phyloP scores from a whole-genome alignment of 108 stramenopile species.

The Pelagomonas calceolata region DNA sequence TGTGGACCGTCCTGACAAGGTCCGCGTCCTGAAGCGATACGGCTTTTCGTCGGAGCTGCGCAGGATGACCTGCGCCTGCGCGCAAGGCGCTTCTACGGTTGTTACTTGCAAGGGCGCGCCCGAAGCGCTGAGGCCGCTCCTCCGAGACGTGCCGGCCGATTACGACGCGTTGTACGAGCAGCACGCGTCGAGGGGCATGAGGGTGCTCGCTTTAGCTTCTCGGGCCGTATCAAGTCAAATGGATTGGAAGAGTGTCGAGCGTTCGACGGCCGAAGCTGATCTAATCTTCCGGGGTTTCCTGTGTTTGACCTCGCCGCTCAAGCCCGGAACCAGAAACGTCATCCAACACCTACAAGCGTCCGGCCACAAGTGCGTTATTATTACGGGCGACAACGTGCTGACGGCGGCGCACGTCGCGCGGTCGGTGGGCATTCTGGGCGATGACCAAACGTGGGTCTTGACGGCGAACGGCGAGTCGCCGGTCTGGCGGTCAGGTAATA shows the following conservation, averaged over 20 bases:
- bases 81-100: not conserved
- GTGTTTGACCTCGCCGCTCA: slow-evolving; percentile 82
- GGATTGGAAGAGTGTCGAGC: not conserved
- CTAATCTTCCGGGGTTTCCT: slow-evolving; percentile 82
- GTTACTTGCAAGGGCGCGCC: slow-evolving; percentile 84
- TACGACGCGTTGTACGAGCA: slow-evolving; percentile 58
- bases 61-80: slow-evolving; percentile 67
- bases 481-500: not conserved
- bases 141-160: slow-evolving; percentile 49
- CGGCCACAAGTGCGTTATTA: slow-evolving; percentile 62
- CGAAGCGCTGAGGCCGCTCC: slow-evolving; percentile 60
- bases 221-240: slow-evolving; percentile 9
- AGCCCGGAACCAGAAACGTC: slow-evolving; percentile 70
- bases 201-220: slow-evolving; percentile 71
- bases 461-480: not conserved
- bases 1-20: slow-evolving; percentile 24
- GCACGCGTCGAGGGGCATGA: slow-evolving; percentile 70
- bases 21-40: slow-evolving; percentile 45
- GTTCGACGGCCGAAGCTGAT: slow-evolving; percentile 42
- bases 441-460: not conserved
- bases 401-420: slow-evolving; percentile 87
- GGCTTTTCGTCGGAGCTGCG: slow-evolving; percentile 71
- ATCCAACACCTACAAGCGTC: slow-evolving; percentile 59
- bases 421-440: not conserved
- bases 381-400: slow-evolving; percentile 87